A percentile compares a stretch with the other conserved stretches of the same genome.
These are phyloP conservation scores for Boletus patriciae DNA, from an alignment of 768 basidiomycete genomes.

Conservation along the genomic window DNA sequence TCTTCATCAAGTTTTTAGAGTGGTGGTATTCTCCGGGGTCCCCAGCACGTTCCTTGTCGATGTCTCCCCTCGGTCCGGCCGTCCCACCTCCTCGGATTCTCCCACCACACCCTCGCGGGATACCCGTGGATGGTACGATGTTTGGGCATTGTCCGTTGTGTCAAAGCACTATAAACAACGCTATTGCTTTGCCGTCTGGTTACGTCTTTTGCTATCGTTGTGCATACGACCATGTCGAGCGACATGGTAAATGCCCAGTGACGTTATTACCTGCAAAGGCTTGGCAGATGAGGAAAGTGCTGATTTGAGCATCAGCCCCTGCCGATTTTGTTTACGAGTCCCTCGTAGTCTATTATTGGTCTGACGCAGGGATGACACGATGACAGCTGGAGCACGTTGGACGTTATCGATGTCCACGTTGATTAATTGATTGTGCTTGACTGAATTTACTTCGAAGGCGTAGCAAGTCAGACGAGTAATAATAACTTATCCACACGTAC, in stretches of 20 bases:
- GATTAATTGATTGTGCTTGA: conserved; percentile 4
- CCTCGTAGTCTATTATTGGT: conserved; percentile 11
- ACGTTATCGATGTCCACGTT: conserved; percentile 7
- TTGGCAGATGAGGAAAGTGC: conserved; percentile 86
- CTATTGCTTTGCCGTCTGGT: conserved; percentile 87
- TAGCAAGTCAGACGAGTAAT: neutral
- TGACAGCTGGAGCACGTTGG: neutral
- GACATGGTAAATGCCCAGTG: conserved; percentile 79
- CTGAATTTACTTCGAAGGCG: neutral
- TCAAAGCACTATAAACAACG: conserved; percentile 68
- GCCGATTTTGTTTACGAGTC: neutral
- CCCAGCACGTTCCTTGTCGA: conserved; percentile 71
- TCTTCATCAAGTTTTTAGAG: conserved; percentile 94
- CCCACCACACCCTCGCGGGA: conserved; percentile 69
- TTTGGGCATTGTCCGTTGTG: conserved; percentile 92
- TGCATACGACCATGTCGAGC: conserved; percentile 79
- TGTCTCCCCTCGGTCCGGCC: conserved; percentile 60
- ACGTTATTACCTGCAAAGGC: conserved; percentile 72
- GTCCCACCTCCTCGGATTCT: conserved; percentile 78
- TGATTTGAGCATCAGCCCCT: conserved; percentile 52
- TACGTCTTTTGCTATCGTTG: conserved; percentile 96
- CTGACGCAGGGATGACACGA: conserved; percentile 1
- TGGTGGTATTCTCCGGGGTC: conserved; percentile 99
- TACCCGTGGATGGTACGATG: conserved; percentile 56
- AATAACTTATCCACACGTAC: too few species aligned